Evolutionary conservation across 495 filamentous ascomycete species (phyloP).

Genomic region (Penicillium robsamsonii): DNA sequence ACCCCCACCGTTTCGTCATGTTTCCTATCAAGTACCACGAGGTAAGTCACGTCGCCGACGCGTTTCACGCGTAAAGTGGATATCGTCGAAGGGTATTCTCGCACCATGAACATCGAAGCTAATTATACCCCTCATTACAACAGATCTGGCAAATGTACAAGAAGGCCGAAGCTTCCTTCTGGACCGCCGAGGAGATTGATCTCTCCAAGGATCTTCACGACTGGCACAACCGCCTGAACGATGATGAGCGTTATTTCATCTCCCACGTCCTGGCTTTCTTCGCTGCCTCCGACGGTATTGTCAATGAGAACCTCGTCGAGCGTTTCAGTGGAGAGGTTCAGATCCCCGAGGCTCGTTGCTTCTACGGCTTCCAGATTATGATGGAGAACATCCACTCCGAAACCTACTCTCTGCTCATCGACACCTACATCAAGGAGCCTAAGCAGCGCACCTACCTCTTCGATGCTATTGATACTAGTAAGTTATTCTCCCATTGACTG

Average conservation of each 20-base stretch:
- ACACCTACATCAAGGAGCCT: constrained; percentile 99
- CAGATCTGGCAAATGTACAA: constrained; percentile 99
- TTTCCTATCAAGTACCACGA: constrained; percentile 99
- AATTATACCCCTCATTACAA: too few relatives aligned
- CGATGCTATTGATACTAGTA: constrained; percentile 96
- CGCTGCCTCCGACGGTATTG: constrained; percentile 98
- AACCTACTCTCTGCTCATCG: constrained; percentile 98
- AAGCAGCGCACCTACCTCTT: constrained; percentile 94
- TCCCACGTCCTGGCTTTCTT: constrained; percentile 99
- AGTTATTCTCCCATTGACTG: constrained; percentile 24
- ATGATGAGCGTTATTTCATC: constrained; percentile 97
- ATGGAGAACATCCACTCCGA: constrained; percentile 99
- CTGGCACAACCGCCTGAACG: constrained; percentile 96
- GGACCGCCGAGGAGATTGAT: constrained; percentile 99
- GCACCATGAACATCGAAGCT: constrained; percentile 25
- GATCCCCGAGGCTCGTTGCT: constrained; percentile 96
- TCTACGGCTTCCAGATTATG: constrained; percentile 99
- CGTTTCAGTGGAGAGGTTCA: constrained; percentile 97
- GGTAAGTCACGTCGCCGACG: constrained; percentile 65
- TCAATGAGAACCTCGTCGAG: constrained; percentile 99
- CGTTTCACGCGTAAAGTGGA: constrained; percentile 68
- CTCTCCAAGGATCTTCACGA: constrained; percentile 98
- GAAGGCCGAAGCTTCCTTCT: constrained; percentile 99
- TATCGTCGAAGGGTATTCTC: not conserved
- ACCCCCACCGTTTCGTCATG: constrained; percentile 92